These are phyloP conservation scores for Kazachstania psychrophila DNA, from an alignment of 805 yeast genomes.

Conservation along the genomic window DNA sequence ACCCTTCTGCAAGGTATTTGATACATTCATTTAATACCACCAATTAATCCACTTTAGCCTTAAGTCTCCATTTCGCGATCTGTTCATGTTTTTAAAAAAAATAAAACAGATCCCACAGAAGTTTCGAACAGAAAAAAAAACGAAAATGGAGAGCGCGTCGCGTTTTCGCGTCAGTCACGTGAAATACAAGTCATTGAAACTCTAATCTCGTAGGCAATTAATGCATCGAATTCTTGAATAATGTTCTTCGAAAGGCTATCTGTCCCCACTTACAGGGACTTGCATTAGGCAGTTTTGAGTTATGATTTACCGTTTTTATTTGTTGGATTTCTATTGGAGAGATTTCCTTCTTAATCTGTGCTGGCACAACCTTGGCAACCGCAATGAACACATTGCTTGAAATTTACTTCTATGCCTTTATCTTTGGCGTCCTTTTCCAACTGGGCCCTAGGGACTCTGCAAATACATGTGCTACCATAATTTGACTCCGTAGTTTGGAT, in stretches of 20 bases:
- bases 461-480: slow-evolving; percentile 66
- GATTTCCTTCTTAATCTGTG: slow-evolving; percentile 53
- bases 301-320: too few species aligned
- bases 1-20: not conserved
- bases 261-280: too few species aligned
- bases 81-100: too few species aligned
- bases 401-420: slow-evolving; percentile 21
- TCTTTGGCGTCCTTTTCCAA: slow-evolving; percentile 29
- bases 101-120: not conserved
- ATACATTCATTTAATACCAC: not conserved
- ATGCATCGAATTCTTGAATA: too few species aligned
- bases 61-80: too few species aligned
- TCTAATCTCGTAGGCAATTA: too few species aligned
- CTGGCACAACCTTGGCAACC: slow-evolving; percentile 84
- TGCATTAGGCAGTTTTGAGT: too few species aligned
- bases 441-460: slow-evolving; percentile 69
- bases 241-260: too few species aligned
- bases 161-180: slow-evolving; percentile 2
- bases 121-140: not conserved
- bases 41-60: too few species aligned
- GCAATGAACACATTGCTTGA: slow-evolving; percentile 62
- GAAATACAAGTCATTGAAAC: not conserved
- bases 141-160: not conserved
- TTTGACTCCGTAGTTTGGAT: slow-evolving; percentile 54
- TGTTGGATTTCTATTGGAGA: too few species aligned